These are phyloP conservation scores for Jaapia argillacea DNA, from an alignment of 768 basidiomycete genomes.

Conservation along the genomic window DNA sequence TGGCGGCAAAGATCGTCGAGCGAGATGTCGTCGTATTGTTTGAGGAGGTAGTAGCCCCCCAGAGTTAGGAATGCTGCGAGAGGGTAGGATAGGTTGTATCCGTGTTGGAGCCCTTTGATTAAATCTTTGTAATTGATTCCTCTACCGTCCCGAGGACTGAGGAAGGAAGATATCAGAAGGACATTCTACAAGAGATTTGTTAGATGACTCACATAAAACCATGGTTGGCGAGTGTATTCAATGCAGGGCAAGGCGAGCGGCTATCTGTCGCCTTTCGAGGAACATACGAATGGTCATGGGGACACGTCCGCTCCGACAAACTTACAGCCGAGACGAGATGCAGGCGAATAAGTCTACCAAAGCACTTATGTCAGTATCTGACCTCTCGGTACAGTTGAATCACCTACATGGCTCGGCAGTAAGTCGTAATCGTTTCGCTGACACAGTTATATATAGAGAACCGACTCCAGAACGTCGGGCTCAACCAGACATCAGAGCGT, in stretches of 20 bases:
- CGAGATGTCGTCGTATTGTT: neutral
- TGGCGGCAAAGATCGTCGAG: slow-evolving; percentile 7
- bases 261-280: neutral
- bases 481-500: too few relatives aligned
- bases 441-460: too few relatives aligned
- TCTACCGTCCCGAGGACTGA: neutral
- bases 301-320: too few relatives aligned
- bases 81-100: neutral
- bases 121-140: neutral
- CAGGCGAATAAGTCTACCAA: too few relatives aligned
- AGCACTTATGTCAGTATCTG: too few relatives aligned
- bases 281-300: neutral
- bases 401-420: too few relatives aligned
- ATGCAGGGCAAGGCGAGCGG: neutral
- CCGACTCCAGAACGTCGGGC: too few relatives aligned
- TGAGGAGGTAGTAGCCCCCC: slow-evolving; percentile 2
- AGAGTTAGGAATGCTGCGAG: neutral
- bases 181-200: neutral
- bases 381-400: too few relatives aligned
- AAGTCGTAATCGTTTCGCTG: too few relatives aligned
- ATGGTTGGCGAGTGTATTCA: neutral
- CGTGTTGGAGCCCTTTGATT: neutral
- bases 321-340: too few relatives aligned
- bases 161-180: neutral
- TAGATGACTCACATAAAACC: neutral